Conservation (phyloP, 495 filamentous ascomycete genomes). For the Neurospora sp. region DNA sequence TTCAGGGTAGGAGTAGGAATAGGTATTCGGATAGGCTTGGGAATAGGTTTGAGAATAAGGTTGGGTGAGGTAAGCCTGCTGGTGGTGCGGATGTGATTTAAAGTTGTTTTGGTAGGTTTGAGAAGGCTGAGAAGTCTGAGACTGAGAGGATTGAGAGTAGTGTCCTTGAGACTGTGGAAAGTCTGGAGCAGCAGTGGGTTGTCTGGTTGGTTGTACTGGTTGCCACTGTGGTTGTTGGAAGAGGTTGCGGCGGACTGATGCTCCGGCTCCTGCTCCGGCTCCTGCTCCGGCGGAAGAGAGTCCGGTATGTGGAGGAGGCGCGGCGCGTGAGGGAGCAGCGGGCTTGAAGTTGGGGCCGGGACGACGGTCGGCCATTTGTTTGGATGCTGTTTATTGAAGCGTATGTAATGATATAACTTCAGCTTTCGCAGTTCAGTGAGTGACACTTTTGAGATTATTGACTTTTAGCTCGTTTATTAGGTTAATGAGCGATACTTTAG, state of each 20-base stretch:
- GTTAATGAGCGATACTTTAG: neutral
- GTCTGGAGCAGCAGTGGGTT: neutral
- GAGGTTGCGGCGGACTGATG: slow-evolving; percentile 55
- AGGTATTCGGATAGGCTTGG: neutral
- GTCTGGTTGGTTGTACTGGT: neutral
- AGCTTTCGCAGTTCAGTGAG: neutral
- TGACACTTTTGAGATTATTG: neutral
- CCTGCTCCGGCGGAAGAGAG: neutral
- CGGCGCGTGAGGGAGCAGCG: neutral
- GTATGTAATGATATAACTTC: neutral
- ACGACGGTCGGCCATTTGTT: slow-evolving; percentile 9
- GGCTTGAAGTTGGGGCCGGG: slow-evolving; percentile 1
- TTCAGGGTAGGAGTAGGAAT: neutral
- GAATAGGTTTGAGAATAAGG: neutral
- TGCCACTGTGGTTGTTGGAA: slow-evolving; percentile 35
- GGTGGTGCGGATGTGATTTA: neutral
- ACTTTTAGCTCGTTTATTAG: neutral
- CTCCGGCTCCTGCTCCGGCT: neutral
- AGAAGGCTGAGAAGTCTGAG: neutral
- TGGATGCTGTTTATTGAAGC: neutral
- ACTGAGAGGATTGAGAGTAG: neutral
- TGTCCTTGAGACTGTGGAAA: neutral
- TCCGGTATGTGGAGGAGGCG: neutral
- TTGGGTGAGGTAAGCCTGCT: neutral
- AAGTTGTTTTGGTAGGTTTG: neutral